Evolutionary conservation across 768 basidiomycete species (phyloP), one percentile per base, ranked within the genome.

Genomic region (Coprinopsis marcescibilis): DNA sequence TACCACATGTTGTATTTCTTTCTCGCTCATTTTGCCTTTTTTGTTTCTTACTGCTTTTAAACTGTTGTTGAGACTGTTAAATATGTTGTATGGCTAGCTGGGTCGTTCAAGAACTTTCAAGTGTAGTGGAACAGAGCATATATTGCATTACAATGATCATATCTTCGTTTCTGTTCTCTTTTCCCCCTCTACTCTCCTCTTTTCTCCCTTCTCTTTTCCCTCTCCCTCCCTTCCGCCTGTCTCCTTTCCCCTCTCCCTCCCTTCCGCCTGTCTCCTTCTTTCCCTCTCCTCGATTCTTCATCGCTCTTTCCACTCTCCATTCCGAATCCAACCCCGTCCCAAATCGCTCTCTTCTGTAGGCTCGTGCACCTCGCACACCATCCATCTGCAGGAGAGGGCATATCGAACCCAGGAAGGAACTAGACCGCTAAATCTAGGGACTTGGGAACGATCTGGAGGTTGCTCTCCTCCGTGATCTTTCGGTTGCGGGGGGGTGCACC

Each of bases 401-500:
- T 24, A 20, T 17, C 39, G 39, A 40, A 23, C 25, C 15, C 39
- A 40, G 25, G 39, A 15, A 25, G 5, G 39, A 40, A 21, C 39
- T 25, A 24, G 39, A 24, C 39, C 17, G 5, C 21, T 40, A 10
- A 5, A 10, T 21, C 39, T 40, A 15, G 39, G 20, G 39, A 40
- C 39, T 40, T 40, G 39, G 23, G n/a, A n/a, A 40, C 25, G 19
- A 23, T 17, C 12, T 17, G 35, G 35, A 36, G 26, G 19, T 11
- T 30, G 30, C 30, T 30, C 27, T 45, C 17, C 46, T 44, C 40
- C 48, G 45, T 33, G 48, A 48, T 44, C 35, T n/a, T n/a, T n/a
- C n/a, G n/a, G n/a, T 34, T 25, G 38, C 48, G 36, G 33, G 45
- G 43, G 51, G 56, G 65, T 67, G 52, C 48, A 30, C 61, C 61